Percentiles rank a stretch among this genome's conserved stretches.
Evolutionary conservation across 2,329 filamentous ascomycete genomes (phyloP).

Genomic region (Nemania sp.): DNA sequence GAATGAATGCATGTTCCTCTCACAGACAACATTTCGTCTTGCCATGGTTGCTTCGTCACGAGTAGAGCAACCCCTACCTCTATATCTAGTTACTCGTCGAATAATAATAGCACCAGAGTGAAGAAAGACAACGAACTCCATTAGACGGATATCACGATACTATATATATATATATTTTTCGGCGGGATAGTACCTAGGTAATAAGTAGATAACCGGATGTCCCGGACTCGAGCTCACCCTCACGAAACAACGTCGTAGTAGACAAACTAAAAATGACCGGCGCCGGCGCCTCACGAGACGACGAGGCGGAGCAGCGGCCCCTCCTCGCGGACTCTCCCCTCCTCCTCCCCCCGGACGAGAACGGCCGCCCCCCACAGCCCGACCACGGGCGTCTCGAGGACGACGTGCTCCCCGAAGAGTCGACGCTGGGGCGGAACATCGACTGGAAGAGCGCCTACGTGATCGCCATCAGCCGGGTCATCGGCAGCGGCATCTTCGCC

Average conservation of each 20-base stretch:
- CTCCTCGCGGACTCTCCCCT: slow-evolving; percentile 15
- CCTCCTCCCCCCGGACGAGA: slow-evolving; percentile 26
- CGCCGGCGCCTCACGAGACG: slow-evolving; percentile 11
- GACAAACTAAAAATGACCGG: too few relatives aligned
- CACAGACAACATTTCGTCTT: not conserved
- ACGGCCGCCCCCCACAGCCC: slow-evolving; percentile 40
- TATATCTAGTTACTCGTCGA: slow-evolving; percentile 6
- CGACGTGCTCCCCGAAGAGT: slow-evolving; percentile 69
- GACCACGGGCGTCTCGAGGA: slow-evolving; percentile 61
- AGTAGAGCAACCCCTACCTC: not conserved
- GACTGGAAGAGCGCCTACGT: slow-evolving; percentile 74
- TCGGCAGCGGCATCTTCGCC: slow-evolving; percentile 78
- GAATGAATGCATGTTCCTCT: not conserved
- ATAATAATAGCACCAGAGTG: not conserved
- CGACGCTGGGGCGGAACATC: slow-evolving; percentile 68
- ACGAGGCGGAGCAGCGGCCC: slow-evolving; percentile 31
- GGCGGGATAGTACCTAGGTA: not conserved
- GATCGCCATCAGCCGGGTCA: slow-evolving; percentile 74
- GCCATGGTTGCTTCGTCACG: not conserved
- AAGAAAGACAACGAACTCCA: not conserved
- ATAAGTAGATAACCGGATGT: slow-evolving; percentile 18
- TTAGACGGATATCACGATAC: not conserved
- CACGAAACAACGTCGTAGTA: slow-evolving; percentile 15
- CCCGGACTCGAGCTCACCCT: slow-evolving; percentile 6
- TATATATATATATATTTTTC: too few relatives aligned